phyloP scores from a whole-genome alignment of 441 rosid genomes.

The Populus trichocarpa region DNA sequence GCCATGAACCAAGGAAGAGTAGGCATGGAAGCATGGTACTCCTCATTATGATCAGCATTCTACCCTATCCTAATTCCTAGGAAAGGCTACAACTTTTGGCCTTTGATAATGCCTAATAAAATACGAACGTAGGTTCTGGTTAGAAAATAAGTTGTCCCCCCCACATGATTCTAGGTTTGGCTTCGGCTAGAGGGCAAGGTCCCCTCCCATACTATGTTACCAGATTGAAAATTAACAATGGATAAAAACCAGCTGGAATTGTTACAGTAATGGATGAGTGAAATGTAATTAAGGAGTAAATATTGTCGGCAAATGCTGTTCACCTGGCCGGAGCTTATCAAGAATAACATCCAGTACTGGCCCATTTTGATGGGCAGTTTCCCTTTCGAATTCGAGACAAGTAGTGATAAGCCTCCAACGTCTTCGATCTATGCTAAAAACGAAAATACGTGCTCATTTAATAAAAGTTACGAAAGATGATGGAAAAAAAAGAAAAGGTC shows the following conservation, averaged over 20 bases:
- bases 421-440: not conserved
- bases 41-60: not conserved
- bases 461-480: not conserved
- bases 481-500: not conserved
- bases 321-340: too few species aligned
- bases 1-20: not conserved
- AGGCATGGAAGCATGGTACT: slow-evolving; percentile 7
- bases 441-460: not conserved
- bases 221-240: not conserved
- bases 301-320: too few species aligned
- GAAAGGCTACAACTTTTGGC: slow-evolving; percentile 1
- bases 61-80: slow-evolving; percentile 7
- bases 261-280: not conserved
- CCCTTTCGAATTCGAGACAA: not conserved
- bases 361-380: not conserved
- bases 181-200: not conserved
- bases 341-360: not conserved
- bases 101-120: not conserved
- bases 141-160: not conserved
- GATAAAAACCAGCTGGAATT: too few species aligned
- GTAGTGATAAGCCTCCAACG: not conserved
- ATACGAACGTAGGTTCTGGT: not conserved
- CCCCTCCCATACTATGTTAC: not conserved
- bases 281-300: too few species aligned
- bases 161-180: not conserved